These are phyloP conservation scores for Globisporangium nunn DNA, from an alignment of 352 stramenopile species.

Conservation along the genomic window DNA sequence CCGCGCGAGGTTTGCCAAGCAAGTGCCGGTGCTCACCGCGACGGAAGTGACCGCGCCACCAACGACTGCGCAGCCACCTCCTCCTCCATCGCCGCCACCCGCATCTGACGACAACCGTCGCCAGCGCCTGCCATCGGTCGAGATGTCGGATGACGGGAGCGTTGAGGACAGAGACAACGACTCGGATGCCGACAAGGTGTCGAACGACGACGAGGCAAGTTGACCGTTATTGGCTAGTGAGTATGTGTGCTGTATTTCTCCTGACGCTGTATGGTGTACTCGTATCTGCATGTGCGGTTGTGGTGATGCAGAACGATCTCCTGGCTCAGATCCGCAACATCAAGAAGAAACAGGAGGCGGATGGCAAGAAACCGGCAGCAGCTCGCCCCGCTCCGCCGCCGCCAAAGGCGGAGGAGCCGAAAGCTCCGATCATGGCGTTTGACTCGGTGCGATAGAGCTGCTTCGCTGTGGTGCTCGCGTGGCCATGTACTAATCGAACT, in stretches of 20 bases:
- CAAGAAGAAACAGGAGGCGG: constrained; percentile 72
- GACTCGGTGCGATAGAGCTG: constrained; percentile 42
- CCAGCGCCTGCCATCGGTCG: constrained; percentile 52
- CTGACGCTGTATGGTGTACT: background rate
- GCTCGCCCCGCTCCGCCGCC: constrained; percentile 19
- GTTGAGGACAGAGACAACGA: constrained; percentile 29
- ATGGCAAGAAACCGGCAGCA: constrained; percentile 18
- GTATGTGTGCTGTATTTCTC: background rate
- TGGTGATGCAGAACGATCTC: constrained; percentile 45
- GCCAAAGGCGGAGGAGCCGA: constrained; percentile 42
- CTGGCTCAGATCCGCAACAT: constrained; percentile 76
- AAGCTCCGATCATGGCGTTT: constrained; percentile 57
- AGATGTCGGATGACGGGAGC: constrained; percentile 81
- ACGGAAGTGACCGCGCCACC: constrained; percentile 54
- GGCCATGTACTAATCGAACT: background rate
- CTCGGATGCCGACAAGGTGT: constrained; percentile 44
- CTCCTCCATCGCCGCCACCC: constrained; percentile 42
- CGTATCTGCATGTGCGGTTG: background rate
- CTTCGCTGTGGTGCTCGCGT: constrained; percentile 2
- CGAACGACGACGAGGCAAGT: constrained; percentile 58
- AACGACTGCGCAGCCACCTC: constrained; percentile 11
- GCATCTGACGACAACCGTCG: constrained; percentile 23
- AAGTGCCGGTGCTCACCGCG: constrained; percentile 67
- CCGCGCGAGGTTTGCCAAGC: constrained; percentile 59
- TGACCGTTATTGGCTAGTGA: background rate